Base-by-base conservation (phyloP, 2,329 filamentous ascomycete species). In the Aspergillus quadrilineatus region DNA sequence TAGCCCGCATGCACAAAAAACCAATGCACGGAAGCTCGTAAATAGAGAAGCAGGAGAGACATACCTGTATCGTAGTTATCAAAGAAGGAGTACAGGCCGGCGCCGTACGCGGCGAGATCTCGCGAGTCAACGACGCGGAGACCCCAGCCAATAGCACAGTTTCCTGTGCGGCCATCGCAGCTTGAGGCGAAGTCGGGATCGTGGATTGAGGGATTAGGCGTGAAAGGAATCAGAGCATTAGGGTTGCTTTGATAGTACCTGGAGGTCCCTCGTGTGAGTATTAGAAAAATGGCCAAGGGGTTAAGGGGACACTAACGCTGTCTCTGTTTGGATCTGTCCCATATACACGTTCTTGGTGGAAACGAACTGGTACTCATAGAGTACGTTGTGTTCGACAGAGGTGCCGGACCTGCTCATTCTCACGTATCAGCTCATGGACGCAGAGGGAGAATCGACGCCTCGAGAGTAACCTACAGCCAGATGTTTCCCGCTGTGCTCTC, bases 251-350 rank as follows among this genome's bases (percentile, higher is more conserved):
- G 90, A 81, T 88, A 91, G 79, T 85, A 85, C 32, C 22, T 22
- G 22, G 3, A 4, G 22, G 3, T 22, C 22, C 17, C 22, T 22
- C 22, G 22, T 17, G 17, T 22, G 22, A 22, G 22, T 22, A 22
- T 22, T 22, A 22, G 22, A 22, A 4, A 22, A 22, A 22, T 4
- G 22, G 1, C 22, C 22, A 22, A 22, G 3, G 22, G 22, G 22
- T 22, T 22, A 22, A 22, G 22, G 22, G 22, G 22, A 22, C 22
- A 22, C 22, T 22, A 22, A 22, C 22, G 92, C 89, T 4, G 92
- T 96, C 77, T 97, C 93, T 3, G 89, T 90, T 77, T 97, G 92
- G 66, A 96, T 90, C 50, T 90, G 77, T 9, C 84, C 87, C 82
- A 95, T 87, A 78, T 89, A 96, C 60, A 96, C 81, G 68, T 92